Percentiles rank a stretch among this genome's conserved stretches.
Evolutionary conservation across 257 asterid genomes (phyloP).

Genomic region (Thymus mandschuricus): DNA sequence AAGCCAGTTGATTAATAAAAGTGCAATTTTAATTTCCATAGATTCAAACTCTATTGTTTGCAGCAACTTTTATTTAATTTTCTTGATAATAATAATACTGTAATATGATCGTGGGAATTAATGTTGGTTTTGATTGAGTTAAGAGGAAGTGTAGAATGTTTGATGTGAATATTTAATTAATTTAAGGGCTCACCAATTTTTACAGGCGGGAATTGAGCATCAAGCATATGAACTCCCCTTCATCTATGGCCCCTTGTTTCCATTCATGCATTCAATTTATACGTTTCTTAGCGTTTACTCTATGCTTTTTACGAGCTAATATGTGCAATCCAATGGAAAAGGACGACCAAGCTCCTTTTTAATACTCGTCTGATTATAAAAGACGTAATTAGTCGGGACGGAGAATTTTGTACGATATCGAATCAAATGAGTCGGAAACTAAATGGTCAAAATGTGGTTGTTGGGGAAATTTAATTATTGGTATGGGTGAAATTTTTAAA

Average conservation of each 20-base stretch:
- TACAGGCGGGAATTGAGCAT: slow-evolving; percentile 38
- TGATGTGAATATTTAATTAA: neutral
- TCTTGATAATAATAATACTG: too few relatives aligned
- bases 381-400: too few relatives aligned
- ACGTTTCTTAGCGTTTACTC: slow-evolving; percentile 44
- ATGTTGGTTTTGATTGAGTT: slow-evolving; percentile 24
- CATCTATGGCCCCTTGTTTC: slow-evolving; percentile 32
- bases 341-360: neutral
- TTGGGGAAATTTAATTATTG: too few relatives aligned
- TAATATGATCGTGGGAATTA: neutral
- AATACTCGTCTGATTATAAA: neutral
- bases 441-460: too few relatives aligned
- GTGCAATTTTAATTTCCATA: too few relatives aligned
- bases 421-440: too few relatives aligned
- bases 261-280: neutral
- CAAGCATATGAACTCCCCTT: slow-evolving; percentile 39
- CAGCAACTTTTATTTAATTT: too few relatives aligned
- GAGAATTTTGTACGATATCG: too few relatives aligned
- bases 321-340: slow-evolving; percentile 29
- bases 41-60: too few relatives aligned
- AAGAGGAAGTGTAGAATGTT: slow-evolving; percentile 21
- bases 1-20: too few relatives aligned
- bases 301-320: slow-evolving; percentile 26
- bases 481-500: too few relatives aligned
- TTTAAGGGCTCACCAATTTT: slow-evolving; percentile 23